phyloP scores from a whole-genome alignment of 2,329 filamentous ascomycete species.

The Shiraia sp. region DNA sequence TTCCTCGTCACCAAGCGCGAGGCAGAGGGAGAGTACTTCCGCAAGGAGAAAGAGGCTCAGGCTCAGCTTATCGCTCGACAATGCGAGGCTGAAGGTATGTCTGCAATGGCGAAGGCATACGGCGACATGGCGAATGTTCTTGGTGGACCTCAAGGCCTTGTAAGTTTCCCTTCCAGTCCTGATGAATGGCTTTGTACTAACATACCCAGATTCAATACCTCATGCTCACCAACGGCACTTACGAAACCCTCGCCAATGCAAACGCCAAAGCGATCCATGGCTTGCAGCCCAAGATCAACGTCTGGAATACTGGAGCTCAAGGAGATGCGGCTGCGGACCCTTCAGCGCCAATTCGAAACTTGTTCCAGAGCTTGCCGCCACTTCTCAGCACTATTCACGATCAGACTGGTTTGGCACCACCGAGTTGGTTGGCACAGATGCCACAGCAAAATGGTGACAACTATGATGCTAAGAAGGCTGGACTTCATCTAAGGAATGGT shows the following conservation, averaged over 20 bases:
- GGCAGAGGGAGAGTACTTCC: slow-evolving; percentile 47
- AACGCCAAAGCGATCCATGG: slow-evolving; percentile 77
- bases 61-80: slow-evolving; percentile 64
- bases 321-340: slow-evolving; percentile 56
- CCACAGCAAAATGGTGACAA: slow-evolving; percentile 33
- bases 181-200: too few relatives aligned
- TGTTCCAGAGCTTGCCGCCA: slow-evolving; percentile 83
- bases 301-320: slow-evolving; percentile 78
- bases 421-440: slow-evolving; percentile 69
- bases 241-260: slow-evolving; percentile 74
- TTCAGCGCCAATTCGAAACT: slow-evolving; percentile 70
- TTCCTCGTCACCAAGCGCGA: slow-evolving; percentile 53
- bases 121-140: slow-evolving; percentile 70
- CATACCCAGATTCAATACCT: slow-evolving; percentile 67
- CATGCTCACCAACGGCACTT: slow-evolving; percentile 84
- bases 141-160: slow-evolving; percentile 74
- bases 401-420: slow-evolving; percentile 81
- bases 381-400: slow-evolving; percentile 85
- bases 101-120: slow-evolving; percentile 81
- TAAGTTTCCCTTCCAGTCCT: background rate
- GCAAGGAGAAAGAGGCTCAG: slow-evolving; percentile 59
- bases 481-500: slow-evolving; percentile 29
- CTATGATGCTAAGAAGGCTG: slow-evolving; percentile 17
- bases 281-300: slow-evolving; percentile 84
- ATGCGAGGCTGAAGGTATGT: slow-evolving; percentile 76